These are phyloP conservation scores for Colletotrichum costaricense DNA, from an alignment of 2,329 filamentous ascomycete species.

Conservation along the genomic window DNA sequence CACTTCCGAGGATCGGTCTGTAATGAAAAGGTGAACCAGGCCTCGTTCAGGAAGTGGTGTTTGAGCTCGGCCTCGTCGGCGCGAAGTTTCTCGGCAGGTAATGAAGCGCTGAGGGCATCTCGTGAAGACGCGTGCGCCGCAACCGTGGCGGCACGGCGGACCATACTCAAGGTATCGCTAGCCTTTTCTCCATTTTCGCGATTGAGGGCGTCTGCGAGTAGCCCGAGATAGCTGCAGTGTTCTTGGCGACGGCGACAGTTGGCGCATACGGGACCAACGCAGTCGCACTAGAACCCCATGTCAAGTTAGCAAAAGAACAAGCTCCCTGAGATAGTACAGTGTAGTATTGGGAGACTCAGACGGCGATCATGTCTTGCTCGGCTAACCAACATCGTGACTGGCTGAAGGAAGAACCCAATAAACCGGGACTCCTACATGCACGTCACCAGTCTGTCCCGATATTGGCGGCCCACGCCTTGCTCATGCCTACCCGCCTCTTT, in stretches of 20 bases:
- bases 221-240: conserved; percentile 35
- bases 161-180: conserved; percentile 26
- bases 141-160: conserved; percentile 32
- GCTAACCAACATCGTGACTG: not conserved
- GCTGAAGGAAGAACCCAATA: not conserved
- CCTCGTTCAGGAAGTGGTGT: conserved; percentile 36
- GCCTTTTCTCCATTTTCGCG: conserved; percentile 29
- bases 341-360: not conserved
- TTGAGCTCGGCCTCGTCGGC: conserved; percentile 36
- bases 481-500: not conserved
- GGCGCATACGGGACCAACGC: conserved; percentile 34
- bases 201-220: conserved; percentile 33
- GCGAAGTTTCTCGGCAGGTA: conserved; percentile 33
- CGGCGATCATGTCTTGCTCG: conserved; percentile 10
- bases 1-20: conserved; percentile 30
- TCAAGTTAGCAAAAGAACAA: not conserved
- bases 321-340: not conserved
- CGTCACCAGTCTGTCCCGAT: not conserved
- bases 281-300: conserved; percentile 27
- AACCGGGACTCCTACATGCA: not conserved
- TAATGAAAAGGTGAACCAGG: conserved; percentile 35
- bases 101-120: conserved; percentile 26
- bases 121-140: conserved; percentile 33
- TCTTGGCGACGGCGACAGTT: conserved; percentile 35
- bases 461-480: not conserved